phyloP scores from a whole-genome alignment of 306 rosid species.

The Cajanus cajan region DNA sequence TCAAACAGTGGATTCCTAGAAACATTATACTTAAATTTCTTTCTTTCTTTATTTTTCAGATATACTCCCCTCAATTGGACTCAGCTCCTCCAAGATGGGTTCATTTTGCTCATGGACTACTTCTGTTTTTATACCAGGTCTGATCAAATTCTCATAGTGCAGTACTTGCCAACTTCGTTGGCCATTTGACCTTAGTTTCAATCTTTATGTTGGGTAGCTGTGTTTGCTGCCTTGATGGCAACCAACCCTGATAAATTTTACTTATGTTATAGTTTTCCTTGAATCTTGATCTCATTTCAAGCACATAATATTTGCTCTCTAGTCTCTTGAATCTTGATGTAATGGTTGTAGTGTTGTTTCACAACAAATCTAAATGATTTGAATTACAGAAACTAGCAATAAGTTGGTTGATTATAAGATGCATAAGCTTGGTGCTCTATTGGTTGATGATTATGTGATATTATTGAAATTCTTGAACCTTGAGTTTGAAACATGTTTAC shows the following conservation, averaged over 20 bases:
- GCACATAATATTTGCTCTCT: neutral
- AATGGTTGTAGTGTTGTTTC: constrained; percentile 5
- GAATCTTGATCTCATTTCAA: neutral
- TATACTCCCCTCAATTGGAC: constrained; percentile 84
- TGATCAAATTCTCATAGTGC: constrained; percentile 15
- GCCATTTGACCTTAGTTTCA: neutral
- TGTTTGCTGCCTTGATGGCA: constrained; percentile 17
- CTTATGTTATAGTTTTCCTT: neutral
- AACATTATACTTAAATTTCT: neutral
- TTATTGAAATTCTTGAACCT: neutral
- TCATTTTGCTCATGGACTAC: constrained; percentile 84
- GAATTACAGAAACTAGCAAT: neutral
- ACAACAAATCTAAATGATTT: neutral
- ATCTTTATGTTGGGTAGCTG: neutral
- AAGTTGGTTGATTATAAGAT: too few relatives aligned
- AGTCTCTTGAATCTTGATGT: neutral
- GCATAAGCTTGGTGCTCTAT: neutral
- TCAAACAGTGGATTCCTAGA: neutral
- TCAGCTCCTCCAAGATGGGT: constrained; percentile 98
- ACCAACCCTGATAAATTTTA: neutral
- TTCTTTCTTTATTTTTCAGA: constrained; percentile 45
- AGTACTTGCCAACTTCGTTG: neutral
- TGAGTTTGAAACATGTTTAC: constrained; percentile 4
- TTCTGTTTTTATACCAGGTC: constrained; percentile 95
- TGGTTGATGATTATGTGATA: neutral